Base-by-base conservation (phyloP, 192 early-diverging fungal species). In the Coemansia reversa region DNA sequence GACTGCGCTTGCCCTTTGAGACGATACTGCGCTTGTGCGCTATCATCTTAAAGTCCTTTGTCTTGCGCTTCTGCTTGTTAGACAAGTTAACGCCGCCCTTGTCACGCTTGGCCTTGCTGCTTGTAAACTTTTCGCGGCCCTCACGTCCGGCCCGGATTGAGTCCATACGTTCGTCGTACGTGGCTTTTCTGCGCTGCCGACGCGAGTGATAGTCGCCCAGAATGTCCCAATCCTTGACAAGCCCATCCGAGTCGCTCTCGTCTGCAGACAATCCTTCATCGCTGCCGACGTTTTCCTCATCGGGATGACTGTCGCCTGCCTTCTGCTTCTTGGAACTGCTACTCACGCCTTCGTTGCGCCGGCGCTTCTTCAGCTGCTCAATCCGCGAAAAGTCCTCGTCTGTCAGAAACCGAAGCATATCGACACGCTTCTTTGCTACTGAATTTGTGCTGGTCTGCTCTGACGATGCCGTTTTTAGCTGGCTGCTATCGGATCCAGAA, bases 41-140 rank as follows among this genome's bases (percentile, higher is more conserved):
- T 63, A 98, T 85, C 97, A 99, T 99, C 81, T 88, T 87, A 71
- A 89, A 94, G 73, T 89, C 86, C 87, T 99, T 99, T 63, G 87
- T 93, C 74, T 91, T 93, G 65, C 89, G 65, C 85, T 98, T 99
- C 62, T 95, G 93, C 75, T 86, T 84, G 83, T 98, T 98, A 59
- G 96, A 94, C 25, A 89, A 86, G 28, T 87, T 89, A 54, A 83
- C 79, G 55, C 85, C 84, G 45, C 86, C 84, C 32, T 83, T 72
- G 20, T 90, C 86, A 42, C 91, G 91, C 71, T 93, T 93, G 58
- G 91, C 90, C 85, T 93, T 94, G 58, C 78, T 85, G 29, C 94
- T 93, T 28, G 91, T 89, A 75, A 88, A 98, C 84, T 96, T 94
- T 32, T 93, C 86, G 39, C 94, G 89, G 18, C 92, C 94, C 72